These are phyloP conservation scores for Lasiosphaeria hispida DNA, from an alignment of 495 filamentous ascomycete species.

Conservation along the genomic window DNA sequence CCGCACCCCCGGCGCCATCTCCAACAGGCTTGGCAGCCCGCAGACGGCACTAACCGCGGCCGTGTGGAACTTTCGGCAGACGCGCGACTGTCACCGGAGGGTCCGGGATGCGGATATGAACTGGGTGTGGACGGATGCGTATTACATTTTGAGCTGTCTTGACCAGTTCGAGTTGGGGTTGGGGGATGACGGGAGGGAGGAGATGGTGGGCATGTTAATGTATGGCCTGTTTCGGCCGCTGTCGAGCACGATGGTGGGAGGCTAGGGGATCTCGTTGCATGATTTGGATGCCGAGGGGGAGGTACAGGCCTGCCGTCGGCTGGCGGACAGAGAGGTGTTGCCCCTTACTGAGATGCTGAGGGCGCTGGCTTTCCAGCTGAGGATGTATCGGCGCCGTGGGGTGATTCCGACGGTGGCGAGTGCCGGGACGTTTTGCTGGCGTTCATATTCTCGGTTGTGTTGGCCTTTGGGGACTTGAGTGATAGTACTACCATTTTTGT, in stretches of 20 bases:
- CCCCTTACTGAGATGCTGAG: constrained; percentile 1
- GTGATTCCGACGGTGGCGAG: constrained; percentile 13
- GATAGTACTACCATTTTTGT: background rate
- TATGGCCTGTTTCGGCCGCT: constrained; percentile 10
- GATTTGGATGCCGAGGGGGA: constrained; percentile 4
- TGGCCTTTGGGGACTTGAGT: constrained; percentile 13
- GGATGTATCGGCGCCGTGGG: constrained; percentile 3
- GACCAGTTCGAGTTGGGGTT: constrained; percentile 12
- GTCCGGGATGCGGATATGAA: too few species aligned
- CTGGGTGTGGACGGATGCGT: constrained; percentile 5
- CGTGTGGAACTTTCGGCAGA: constrained; percentile 18
- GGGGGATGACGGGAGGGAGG: background rate
- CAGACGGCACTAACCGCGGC: constrained; percentile 13
- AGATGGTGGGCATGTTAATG: background rate
- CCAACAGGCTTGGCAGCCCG: constrained; percentile 15
- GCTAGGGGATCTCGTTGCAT: too few species aligned
- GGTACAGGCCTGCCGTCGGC: too few species aligned
- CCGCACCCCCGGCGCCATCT: constrained; percentile 6
- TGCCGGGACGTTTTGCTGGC: constrained; percentile 12
- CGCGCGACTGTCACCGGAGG: constrained; percentile 7
- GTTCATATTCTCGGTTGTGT: constrained; percentile 11
- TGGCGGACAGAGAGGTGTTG: too few species aligned
- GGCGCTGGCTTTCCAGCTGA: constrained; percentile 6
- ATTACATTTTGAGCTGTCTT: constrained; percentile 16
- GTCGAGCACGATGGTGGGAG: background rate